These are phyloP conservation scores for Paracoccidioides brasiliensis DNA, from an alignment of 2,329 filamentous ascomycete genomes.

Conservation along the genomic window DNA sequence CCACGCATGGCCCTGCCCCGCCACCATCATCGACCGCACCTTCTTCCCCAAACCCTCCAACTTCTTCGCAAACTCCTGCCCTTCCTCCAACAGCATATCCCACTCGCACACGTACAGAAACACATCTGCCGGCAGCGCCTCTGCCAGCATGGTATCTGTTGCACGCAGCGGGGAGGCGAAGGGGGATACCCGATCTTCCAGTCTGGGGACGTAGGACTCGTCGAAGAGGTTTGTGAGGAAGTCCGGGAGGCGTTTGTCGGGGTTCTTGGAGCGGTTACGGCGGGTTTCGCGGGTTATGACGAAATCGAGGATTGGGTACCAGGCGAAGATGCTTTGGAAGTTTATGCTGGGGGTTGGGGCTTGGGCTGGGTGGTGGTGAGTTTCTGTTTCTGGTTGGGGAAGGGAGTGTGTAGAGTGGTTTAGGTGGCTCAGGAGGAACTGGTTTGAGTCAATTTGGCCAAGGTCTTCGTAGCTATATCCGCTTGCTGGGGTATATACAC, in stretches of 20 bases:
- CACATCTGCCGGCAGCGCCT: constrained; percentile 45
- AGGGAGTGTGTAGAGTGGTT: not conserved
- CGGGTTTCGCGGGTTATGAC: constrained; percentile 47
- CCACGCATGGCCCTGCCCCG: constrained; percentile 35
- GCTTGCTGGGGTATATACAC: not conserved
- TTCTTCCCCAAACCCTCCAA: constrained; percentile 32
- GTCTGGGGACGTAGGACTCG: constrained; percentile 34
- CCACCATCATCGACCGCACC: constrained; percentile 34
- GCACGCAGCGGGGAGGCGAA: constrained; percentile 48
- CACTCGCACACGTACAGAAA: constrained; percentile 52
- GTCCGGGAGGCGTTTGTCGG: constrained; percentile 36
- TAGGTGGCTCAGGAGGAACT: constrained; percentile 19
- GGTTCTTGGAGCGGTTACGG: constrained; percentile 41
- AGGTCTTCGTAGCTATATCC: not conserved
- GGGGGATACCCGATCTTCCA: constrained; percentile 40
- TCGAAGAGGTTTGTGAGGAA: constrained; percentile 40
- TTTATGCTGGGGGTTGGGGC: constrained; percentile 26
- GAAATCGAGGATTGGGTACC: constrained; percentile 52
- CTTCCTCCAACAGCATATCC: constrained; percentile 54
- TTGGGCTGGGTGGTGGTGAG: not conserved
- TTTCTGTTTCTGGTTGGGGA: not conserved
- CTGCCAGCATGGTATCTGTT: constrained; percentile 38
- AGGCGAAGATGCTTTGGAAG: constrained; percentile 45
- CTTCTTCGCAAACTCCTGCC: constrained; percentile 32
- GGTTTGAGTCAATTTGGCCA: constrained; percentile 19